These are phyloP conservation scores for Pseudogymnoascus sp. DNA, from an alignment of 2,329 filamentous ascomycete species.

Conservation along the genomic window DNA sequence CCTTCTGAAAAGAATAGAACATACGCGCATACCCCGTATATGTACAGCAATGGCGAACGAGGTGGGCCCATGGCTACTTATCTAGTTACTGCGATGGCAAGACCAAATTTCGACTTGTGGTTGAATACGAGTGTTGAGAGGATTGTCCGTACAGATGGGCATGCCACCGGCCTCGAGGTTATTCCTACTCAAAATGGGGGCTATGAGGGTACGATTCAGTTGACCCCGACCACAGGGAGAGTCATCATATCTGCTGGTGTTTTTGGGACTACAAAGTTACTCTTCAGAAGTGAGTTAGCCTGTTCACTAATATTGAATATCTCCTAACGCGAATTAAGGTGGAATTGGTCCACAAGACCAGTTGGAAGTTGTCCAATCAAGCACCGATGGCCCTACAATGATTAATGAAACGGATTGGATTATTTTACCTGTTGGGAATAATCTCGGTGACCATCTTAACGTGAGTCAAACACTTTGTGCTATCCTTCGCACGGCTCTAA, in stretches of 20 bases:
- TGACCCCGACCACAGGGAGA: conserved; percentile 52
- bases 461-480: conserved; percentile 17
- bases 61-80: conserved; percentile 67
- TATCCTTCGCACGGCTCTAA: not conserved
- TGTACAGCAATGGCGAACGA: conserved; percentile 59
- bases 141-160: conserved; percentile 55
- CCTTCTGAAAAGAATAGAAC: conserved; percentile 59
- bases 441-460: conserved; percentile 53
- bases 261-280: conserved; percentile 62
- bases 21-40: conserved; percentile 58
- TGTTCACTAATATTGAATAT: conserved; percentile 45
- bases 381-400: conserved; percentile 15
- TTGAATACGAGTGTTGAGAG: conserved; percentile 60
- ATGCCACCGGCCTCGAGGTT: conserved; percentile 62
- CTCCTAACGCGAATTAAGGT: conserved; percentile 30
- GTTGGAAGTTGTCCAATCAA: conserved; percentile 32
- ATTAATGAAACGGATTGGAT: conserved; percentile 45
- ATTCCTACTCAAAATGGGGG: conserved; percentile 47
- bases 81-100: conserved; percentile 51
- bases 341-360: conserved; percentile 25
- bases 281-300: conserved; percentile 63
- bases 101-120: conserved; percentile 60
- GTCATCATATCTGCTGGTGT: conserved; percentile 63
- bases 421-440: conserved; percentile 50
- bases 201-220: conserved; percentile 50